Base-by-base conservation (phyloP, 2,329 filamentous ascomycete genomes). In the Monilinia aucupariae region DNA sequence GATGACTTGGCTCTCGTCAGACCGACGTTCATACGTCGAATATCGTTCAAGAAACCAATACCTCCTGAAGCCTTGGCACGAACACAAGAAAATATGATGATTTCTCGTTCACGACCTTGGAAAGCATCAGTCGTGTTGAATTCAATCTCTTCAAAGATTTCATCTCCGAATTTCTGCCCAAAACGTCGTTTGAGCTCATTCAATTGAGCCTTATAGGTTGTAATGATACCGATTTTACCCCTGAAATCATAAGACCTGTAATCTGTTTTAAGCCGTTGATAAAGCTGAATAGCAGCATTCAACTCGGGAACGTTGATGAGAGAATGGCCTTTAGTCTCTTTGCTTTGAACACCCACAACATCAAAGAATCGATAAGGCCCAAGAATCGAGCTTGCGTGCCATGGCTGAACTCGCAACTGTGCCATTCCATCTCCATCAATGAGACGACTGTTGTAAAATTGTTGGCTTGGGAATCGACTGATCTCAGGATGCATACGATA, bases 401-500 rank as follows among this genome's bases (percentile, higher is more conserved):
- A 99, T 2, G 91, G 88, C 73, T 88, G 86, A 64, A 81, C 78
- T 54, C 94, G 88, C 60, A 96, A 79, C 61, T 78, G 80, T 4
- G 82, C 85, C 92, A 97, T 97, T 68, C 89, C 84, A 65, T 83
- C 83, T 30, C 96, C 94, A 75, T 99, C 92, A 67, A 92, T 80
- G 13, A 99, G 84, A 67, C 86, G 85, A 34, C 90, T 86, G 73
- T 97, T 91, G 77, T 99, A 99, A 77, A 99, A 99, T 59, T 92
- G 88, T 69, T 83, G 80, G 75, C 92, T 96, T 1, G 96, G 94
- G 75, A 97, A 99, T 59, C 80, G 76, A 75, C 92, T 96, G 74
- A 99, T 99, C 69, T 94, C 91, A 0, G 96, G 94, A 77, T 99
- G 94, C 96, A 99, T 99, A 76, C 94, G 94, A 75, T 99, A 99